A percentile compares a stretch with the other conserved stretches of the same genome.
Evolutionary conservation across 2,329 filamentous ascomycete genomes (phyloP).

Genomic region (Triangularia setosa): DNA sequence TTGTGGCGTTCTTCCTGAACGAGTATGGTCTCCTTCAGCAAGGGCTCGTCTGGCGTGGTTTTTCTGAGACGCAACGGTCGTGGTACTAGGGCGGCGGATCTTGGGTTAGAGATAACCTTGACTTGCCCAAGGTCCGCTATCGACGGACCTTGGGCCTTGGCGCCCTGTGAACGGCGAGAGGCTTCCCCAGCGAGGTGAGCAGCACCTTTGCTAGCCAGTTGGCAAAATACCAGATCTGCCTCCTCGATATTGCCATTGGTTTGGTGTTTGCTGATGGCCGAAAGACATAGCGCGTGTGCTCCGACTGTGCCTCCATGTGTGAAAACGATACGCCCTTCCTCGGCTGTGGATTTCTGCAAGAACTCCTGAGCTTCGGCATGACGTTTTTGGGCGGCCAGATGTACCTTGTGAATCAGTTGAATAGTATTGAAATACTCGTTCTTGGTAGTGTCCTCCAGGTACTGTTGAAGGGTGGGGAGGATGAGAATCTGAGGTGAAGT

Average conservation of each 20-base stretch:
- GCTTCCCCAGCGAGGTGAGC: conserved; percentile 10
- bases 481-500: conserved; percentile 55
- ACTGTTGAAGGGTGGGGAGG: conserved; percentile 49
- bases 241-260: conserved; percentile 46
- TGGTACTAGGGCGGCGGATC: background rate
- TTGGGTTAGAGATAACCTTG: background rate
- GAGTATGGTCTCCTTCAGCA: background rate
- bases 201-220: conserved; percentile 47
- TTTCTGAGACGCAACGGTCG: background rate
- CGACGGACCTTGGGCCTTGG: background rate
- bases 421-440: conserved; percentile 29
- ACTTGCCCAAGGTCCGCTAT: background rate
- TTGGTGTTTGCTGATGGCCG: conserved; percentile 49
- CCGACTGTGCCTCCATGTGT: conserved; percentile 55
- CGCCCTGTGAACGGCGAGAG: background rate
- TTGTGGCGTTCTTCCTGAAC: background rate
- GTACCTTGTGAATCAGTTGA: conserved; percentile 43
- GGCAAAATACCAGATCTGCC: conserved; percentile 49
- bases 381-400: conserved; percentile 47
- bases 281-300: conserved; percentile 52
- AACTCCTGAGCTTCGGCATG: conserved; percentile 49
- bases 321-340: conserved; percentile 54
- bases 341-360: conserved; percentile 41
- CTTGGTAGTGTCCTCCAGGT: conserved; percentile 35
- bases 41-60: background rate